Evolutionary conservation across 1,284 basidiomycete species (phyloP).

Genomic region (Exobasidium rhododendri): DNA sequence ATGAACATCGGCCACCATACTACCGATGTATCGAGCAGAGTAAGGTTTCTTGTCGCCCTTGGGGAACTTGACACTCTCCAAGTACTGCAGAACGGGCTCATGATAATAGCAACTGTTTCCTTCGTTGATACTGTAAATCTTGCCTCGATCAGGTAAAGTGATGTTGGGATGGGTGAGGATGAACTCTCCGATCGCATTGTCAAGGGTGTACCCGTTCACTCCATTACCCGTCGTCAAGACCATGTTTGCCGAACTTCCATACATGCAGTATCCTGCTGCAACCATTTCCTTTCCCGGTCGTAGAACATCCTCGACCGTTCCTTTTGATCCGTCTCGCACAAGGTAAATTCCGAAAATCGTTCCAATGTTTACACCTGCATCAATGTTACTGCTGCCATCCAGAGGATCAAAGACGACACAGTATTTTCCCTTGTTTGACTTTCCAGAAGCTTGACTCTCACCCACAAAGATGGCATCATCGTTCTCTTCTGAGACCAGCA

Average conservation of each 20-base stretch:
- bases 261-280: slow-evolving; percentile 78
- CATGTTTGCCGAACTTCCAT: slow-evolving; percentile 96
- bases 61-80: slow-evolving; percentile 85
- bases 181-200: slow-evolving; percentile 83
- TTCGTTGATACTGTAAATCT: slow-evolving; percentile 99
- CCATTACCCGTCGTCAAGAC: slow-evolving; percentile 92
- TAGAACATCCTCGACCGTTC: slow-evolving; percentile 79
- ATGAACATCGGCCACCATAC: slow-evolving; percentile 98
- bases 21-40: slow-evolving; percentile 79
- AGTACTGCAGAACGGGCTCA: slow-evolving; percentile 66
- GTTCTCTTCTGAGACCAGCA: slow-evolving; percentile 93
- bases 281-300: slow-evolving; percentile 96
- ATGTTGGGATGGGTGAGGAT: slow-evolving; percentile 98
- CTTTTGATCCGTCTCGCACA: slow-evolving; percentile 70
- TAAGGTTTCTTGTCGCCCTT: slow-evolving; percentile 56
- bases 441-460: slow-evolving; percentile 58
- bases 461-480: slow-evolving; percentile 85
- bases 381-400: slow-evolving; percentile 97
- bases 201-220: slow-evolving; percentile 97
- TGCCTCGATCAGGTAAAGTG: slow-evolving; percentile 85
- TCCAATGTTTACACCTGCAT: slow-evolving; percentile 99
- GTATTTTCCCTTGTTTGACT: slow-evolving; percentile 58
- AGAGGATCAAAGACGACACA: slow-evolving; percentile 99
- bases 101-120: slow-evolving; percentile 95
- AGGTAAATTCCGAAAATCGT: slow-evolving; percentile 99